These are phyloP conservation scores for Leishmania martiniquensis DNA, from an alignment of 208 protist genomes.

Conservation along the genomic window DNA sequence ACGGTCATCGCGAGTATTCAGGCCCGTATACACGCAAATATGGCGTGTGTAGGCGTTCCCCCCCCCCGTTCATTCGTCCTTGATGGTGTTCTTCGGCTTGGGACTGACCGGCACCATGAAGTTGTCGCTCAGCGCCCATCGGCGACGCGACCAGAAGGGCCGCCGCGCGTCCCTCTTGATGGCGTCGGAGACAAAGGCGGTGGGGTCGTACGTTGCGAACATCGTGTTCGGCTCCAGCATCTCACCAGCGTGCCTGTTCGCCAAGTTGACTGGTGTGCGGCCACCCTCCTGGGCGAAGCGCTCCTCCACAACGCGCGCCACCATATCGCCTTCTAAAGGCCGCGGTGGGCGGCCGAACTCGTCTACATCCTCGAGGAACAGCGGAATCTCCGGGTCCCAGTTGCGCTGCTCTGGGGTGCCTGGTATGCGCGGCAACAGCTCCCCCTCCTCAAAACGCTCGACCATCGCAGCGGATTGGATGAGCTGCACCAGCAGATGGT, in stretches of 20 bases:
- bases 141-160: conserved; percentile 83
- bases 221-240: conserved; percentile 77
- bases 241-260: conserved; percentile 71
- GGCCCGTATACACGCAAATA: background rate
- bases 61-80: conserved; percentile 58
- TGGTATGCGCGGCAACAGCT: conserved; percentile 77
- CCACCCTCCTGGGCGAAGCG: conserved; percentile 35
- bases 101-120: conserved; percentile 86
- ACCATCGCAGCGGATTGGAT: conserved; percentile 81
- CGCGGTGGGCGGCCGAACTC: conserved; percentile 66
- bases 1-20: too few relatives aligned
- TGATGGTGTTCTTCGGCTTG: conserved; percentile 90
- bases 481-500: conserved; percentile 88
- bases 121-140: conserved; percentile 84
- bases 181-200: conserved; percentile 70
- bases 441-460: conserved; percentile 64
- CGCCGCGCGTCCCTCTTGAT: conserved; percentile 40
- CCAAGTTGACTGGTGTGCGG: conserved; percentile 55
- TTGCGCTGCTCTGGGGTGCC: conserved; percentile 83
- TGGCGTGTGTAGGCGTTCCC: background rate
- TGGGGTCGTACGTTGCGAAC: conserved; percentile 84
- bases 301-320: conserved; percentile 60
- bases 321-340: conserved; percentile 29
- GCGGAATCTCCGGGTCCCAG: conserved; percentile 88
- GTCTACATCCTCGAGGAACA: conserved; percentile 89